Evolutionary conservation across 2,329 filamentous ascomycete genomes (phyloP).

Genomic region (Fusarium graminum): DNA sequence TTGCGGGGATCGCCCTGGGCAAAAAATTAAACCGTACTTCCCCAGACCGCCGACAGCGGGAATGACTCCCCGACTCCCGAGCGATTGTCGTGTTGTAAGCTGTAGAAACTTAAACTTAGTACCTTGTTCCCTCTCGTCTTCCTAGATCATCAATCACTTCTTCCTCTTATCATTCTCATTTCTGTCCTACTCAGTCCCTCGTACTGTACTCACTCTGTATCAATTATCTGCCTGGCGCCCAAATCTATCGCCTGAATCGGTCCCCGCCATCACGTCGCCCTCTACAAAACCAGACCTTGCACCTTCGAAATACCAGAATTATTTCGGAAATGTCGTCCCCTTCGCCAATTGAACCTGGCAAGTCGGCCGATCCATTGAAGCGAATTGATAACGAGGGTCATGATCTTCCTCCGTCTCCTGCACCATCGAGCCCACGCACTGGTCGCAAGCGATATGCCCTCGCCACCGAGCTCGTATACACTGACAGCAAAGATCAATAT

Average conservation of each 20-base stretch:
- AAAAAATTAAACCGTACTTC: conserved; percentile 29
- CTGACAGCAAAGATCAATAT: conserved; percentile 96
- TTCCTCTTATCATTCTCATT: conserved; percentile 18
- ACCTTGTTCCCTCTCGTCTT: conserved; percentile 17
- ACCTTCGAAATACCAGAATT: conserved; percentile 8
- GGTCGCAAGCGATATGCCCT: conserved; percentile 88
- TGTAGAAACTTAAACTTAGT: conserved; percentile 36
- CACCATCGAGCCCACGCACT: conserved; percentile 88
- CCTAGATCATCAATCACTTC: conserved; percentile 16
- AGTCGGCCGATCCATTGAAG: conserved; percentile 59
- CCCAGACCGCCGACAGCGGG: conserved; percentile 48
- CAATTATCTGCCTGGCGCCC: conserved; percentile 5
- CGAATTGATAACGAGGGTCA: conserved; percentile 85
- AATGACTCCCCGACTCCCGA: conserved; percentile 50
- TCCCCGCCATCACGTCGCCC: conserved; percentile 15
- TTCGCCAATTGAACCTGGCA: conserved; percentile 49
- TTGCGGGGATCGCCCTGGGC: conserved; percentile 32
- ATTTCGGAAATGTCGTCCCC: conserved; percentile 41
- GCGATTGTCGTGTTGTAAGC: conserved; percentile 24
- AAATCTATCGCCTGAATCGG: conserved; percentile 6
- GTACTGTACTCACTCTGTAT: conserved; percentile 1
- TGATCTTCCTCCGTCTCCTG: conserved; percentile 89
- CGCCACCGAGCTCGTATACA: conserved; percentile 96
- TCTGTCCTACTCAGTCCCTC: conserved; percentile 7
- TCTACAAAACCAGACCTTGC: neutral